phyloP scores from a whole-genome alignment of 2,329 filamentous ascomycete genomes.

The Reticulascus tulasneorum region DNA sequence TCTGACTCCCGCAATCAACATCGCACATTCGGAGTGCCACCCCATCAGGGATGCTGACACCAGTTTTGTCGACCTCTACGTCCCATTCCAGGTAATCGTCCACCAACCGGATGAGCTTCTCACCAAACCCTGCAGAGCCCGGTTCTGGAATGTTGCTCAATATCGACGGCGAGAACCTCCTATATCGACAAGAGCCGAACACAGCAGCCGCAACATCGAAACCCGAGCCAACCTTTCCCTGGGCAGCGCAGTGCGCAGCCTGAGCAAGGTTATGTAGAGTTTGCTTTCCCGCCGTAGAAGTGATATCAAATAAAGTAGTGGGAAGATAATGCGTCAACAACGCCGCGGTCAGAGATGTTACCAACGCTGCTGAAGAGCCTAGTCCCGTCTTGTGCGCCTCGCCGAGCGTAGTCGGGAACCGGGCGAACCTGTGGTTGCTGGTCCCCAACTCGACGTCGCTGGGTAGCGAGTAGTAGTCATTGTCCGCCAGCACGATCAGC shows the following conservation, averaged over 20 bases:
- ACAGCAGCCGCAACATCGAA: conserved; percentile 94
- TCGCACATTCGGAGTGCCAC: conserved; percentile 88
- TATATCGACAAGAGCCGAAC: conserved; percentile 86
- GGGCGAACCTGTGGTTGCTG: conserved; percentile 58
- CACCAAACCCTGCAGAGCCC: conserved; percentile 62
- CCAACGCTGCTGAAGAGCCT: conserved; percentile 89
- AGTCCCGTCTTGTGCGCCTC: conserved; percentile 93
- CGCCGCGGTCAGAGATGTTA: conserved; percentile 79
- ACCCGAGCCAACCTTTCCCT: conserved; percentile 93
- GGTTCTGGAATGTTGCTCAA: conserved; percentile 65
- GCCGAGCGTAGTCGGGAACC: conserved; percentile 71
- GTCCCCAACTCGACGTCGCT: conserved; percentile 22
- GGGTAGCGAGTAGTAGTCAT: conserved; percentile 85
- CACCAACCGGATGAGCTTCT: conserved; percentile 61
- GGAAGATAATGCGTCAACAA: conserved; percentile 74
- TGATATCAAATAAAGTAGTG: conserved; percentile 50
- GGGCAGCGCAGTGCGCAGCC: conserved; percentile 88
- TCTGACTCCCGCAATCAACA: conserved; percentile 90
- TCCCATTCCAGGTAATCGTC: conserved; percentile 70
- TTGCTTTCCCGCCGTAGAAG: conserved; percentile 47
- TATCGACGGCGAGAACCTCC: conserved; percentile 81
- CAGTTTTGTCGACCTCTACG: conserved; percentile 66
- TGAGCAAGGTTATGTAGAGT: conserved; percentile 90
- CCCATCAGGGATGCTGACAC: conserved; percentile 66
- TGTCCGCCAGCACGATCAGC: conserved; percentile 88